Evolutionary conservation across 106 monocot genomes (phyloP), one percentile per base, ranked within the genome.

Genomic region (Gastrodia elata): DNA sequence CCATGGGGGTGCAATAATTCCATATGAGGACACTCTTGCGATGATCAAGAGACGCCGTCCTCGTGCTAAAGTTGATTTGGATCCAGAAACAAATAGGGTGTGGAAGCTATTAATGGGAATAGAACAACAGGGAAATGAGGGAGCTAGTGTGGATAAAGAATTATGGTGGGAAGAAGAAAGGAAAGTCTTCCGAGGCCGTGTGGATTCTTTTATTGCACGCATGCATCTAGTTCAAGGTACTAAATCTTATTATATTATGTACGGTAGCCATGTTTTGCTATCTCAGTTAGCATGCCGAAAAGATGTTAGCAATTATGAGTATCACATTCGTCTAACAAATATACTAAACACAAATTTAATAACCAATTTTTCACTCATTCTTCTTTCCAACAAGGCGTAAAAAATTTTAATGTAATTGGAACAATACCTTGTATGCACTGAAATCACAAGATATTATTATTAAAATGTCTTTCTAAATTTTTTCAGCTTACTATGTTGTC

Each of bases 181-280:
- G 71, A 46, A 64, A 25, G 77, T 98, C 56, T 98, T 93, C 39
- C 81, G 48, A 72, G 90, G 90, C 33, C 87, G 97, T 39, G 81
- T 78, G 8, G 84, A 90, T 57, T 93, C 93, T 64, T 98, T 98
- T 77, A 93, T 98, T 80, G 84, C 93, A 48, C 77, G 86, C 15
- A 98, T 98, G 97, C 92, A 98, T 79, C 86, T 90, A 39, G 83
- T 98, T 22, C 97, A 98, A 91, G 97, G 97, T 97, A 87, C n/a
- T 18, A 16, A 18, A 73, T n/a, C 37, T 67, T 49, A 22, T 74
- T 37, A n/a, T 61, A 33, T 14, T 35, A 20, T 74, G 5, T n/a
- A 30, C 40, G 9, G 22, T 15, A 70, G 41, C 25, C 1, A 26
- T 24, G 22, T 28, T 42, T 52, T 52, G 5, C 34, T 25, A 26